phyloP scores from a whole-genome alignment of 371 early-diverging fungal genomes.

The Syncephalastrum racemosum region DNA sequence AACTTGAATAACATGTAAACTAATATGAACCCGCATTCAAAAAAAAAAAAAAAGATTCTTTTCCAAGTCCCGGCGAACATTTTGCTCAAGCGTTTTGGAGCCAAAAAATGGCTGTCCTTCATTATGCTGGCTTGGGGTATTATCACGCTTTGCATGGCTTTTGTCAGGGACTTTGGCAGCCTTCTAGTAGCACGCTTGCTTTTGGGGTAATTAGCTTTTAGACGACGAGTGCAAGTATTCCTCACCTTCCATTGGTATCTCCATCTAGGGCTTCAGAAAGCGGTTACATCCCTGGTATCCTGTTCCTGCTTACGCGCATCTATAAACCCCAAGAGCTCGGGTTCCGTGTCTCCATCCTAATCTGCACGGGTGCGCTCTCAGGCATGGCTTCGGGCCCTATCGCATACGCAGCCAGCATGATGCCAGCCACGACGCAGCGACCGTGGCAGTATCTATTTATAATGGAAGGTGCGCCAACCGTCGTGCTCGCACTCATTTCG shows the following conservation, averaged over 20 bases:
- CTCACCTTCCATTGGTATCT: not conserved
- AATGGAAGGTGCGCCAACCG: conserved; percentile 36
- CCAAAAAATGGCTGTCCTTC: conserved; percentile 40
- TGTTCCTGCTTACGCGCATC: conserved; percentile 25
- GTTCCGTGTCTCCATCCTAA: conserved; percentile 16
- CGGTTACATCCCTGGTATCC: conserved; percentile 27
- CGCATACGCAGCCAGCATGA: conserved; percentile 26
- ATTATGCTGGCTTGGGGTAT: conserved; percentile 46
- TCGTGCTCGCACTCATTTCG: conserved; percentile 24
- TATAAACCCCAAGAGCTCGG: conserved; percentile 29
- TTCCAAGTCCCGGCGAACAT: conserved; percentile 49
- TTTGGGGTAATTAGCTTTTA: conserved; percentile 21
- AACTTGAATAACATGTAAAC: not conserved
- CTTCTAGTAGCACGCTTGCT: conserved; percentile 21
- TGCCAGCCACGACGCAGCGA: conserved; percentile 20
- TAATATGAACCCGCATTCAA: not conserved
- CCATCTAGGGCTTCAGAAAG: conserved; percentile 19
- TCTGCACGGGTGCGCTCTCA: conserved; percentile 17
- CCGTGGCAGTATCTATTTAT: conserved; percentile 44
- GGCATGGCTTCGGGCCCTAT: conserved; percentile 21
- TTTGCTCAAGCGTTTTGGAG: conserved; percentile 31
- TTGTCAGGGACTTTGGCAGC: conserved; percentile 29
- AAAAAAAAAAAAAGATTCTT: conserved; percentile 27
- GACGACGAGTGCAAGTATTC: too few species aligned
- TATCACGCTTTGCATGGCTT: conserved; percentile 18